These are phyloP conservation scores for Lagenidium giganteum DNA, from an alignment of 352 stramenopile species.

Conservation along the genomic window DNA sequence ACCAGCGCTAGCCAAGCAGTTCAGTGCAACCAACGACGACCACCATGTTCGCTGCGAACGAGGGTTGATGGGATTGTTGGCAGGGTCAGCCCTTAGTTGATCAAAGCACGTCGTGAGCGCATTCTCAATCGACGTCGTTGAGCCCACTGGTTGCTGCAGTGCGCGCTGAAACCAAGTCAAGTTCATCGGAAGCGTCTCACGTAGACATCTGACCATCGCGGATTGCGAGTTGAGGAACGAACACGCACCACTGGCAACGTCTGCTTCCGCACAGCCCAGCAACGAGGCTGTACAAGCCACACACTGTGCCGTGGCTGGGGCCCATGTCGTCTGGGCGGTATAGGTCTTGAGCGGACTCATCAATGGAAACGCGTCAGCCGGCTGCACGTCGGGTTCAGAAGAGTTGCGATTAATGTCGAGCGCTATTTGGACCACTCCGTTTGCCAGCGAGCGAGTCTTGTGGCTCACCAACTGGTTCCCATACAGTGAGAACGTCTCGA, in stretches of 20 bases:
- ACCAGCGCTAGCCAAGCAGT: conserved; percentile 4
- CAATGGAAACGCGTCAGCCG: conserved; percentile 20
- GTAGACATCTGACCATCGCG: conserved; percentile 1
- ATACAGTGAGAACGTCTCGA: conserved; percentile 27
- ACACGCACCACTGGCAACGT: conserved; percentile 7
- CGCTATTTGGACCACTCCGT: no score
- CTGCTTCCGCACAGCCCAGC: conserved; percentile 2
- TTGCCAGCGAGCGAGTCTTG: conserved; percentile 1
- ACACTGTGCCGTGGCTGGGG: neutral
- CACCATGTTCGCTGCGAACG: conserved; percentile 11
- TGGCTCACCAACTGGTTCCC: conserved; percentile 20
- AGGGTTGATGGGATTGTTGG: no score
- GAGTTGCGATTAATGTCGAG: conserved; percentile 12
- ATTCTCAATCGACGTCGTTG: neutral
- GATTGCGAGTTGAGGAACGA: conserved; percentile 6
- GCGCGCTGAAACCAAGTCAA: neutral
- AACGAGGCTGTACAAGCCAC: conserved; percentile 3
- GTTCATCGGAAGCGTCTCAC: neutral
- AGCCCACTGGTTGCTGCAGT: neutral
- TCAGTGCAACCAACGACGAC: conserved; percentile 10
- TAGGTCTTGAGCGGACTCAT: no score
- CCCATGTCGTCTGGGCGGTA: no score
- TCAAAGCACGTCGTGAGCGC: neutral
- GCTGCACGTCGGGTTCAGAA: conserved; percentile 10
- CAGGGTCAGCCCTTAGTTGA: no score